Evolutionary conservation across 495 filamentous ascomycete species (phyloP), one percentile per base, ranked within the genome.

Genomic region (Cercophora sp.): DNA sequence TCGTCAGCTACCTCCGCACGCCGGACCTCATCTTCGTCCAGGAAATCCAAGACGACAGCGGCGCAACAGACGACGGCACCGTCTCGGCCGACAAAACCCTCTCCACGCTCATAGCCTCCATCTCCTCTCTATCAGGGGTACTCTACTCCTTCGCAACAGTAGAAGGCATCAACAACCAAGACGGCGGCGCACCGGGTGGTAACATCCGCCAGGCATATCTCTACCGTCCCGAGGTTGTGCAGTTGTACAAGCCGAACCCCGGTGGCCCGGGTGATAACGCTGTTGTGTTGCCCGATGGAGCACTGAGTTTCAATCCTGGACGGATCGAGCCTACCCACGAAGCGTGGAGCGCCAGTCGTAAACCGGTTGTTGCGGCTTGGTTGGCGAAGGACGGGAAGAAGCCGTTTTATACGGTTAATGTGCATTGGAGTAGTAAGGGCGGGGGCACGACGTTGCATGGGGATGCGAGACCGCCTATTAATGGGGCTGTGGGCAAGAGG

Each of bases 151-250:
- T 70, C 56, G 65, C 66, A 34, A 70, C 77, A 47, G 70, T 85
- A 50, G 68, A 57, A 41, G 79, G 81, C 2, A 47, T 69, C 16
- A 52, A 79, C 59, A 66, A 70, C 60, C 40, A 64, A 41, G 76
- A 84, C 59, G 82, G 82, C 54, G 82, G 82, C 27, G 59, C 72
- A 19, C 81, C 79, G 0, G 81, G 81, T 25, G 79, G 81, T n/a
- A 85, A 85, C 61, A 85, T 85, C 71, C 80, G 82, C 20, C 68
- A 71, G 8, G 81, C 79, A 4, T 85, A 82, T 65, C 66, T 85
- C 8, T 85, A 82, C 70, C 73, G 79, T 10, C 71, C 78, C 0
- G 56, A 66, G 1, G 44, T 78, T 4, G 52, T 85, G 26, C 70
- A 62, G 11, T 71, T 83, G 23, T 72, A 71, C 46, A 70, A 77